Base-by-base conservation (phyloP, 1,139 yeast genomes). In the Lipomyces yarrowii region DNA sequence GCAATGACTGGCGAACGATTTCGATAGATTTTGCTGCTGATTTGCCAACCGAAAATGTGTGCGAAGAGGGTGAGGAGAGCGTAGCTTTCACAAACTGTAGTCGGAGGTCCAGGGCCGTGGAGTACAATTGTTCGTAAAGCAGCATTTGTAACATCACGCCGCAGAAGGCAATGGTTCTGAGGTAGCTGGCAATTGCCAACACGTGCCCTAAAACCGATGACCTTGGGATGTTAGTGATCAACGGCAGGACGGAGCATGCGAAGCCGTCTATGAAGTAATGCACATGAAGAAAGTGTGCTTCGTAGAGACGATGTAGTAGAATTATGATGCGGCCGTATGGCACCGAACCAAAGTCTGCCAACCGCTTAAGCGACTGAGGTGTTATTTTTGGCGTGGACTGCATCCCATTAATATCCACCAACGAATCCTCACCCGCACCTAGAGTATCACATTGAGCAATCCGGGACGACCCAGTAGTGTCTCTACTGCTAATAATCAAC, bases 281-380 rank as follows among this genome's bases (percentile, higher is more conserved):
- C 5, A 68, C 68, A 7, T 71, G 71, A 11, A 69, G 64, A 23
- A 65, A 65, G 58, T 69, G 71, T 15, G 70, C 71, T 57, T 69
- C 71, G 63, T 67, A 69, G 2, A 69, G 55, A 21, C 71, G 54
- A 46, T 68, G 69, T 26, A 60, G 56, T 11, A 68, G 42, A n/a
- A 64, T 64, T 8, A 63, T 11, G 21, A 59, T 56, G 5, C 68
- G 65, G 52, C 56, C 58, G 21, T 61, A 18, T 11, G 62, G 67
- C 7, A 57, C 11, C 1, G n/a, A 18, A 23, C 55, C 11, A 3
- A 33, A 7, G n/a, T 3, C 4, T 18, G 10, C 7, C 6, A 21
- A 26, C 5, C 56, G 32, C 33, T 52, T 35, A 18, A 32, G 11
- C 48, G 63, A 13, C 30, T 33, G 13, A 3, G 23, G 21, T 3